Conservation (phyloP, 1,284 basidiomycete species). For the Microbotryomycetes sp. region DNA sequence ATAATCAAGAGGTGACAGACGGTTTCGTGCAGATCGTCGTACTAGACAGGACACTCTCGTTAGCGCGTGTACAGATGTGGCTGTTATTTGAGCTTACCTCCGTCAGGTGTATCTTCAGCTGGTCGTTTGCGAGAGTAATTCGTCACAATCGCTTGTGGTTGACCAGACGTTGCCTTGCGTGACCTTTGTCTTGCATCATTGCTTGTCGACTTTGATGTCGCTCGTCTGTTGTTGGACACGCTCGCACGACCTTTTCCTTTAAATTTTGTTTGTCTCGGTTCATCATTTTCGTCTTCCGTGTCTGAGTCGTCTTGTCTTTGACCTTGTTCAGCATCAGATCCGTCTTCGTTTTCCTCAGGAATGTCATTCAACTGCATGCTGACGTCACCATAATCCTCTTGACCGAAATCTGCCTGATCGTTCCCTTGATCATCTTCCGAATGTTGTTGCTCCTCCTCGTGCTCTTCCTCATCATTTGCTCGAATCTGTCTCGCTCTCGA, state of each 20-base stretch:
- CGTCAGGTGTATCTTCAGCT: constrained; percentile 30
- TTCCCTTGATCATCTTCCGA: constrained; percentile 43
- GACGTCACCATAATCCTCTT: constrained; percentile 18
- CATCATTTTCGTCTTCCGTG: constrained; percentile 43
- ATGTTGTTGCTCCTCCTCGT: constrained; percentile 41
- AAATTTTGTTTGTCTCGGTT: constrained; percentile 40
- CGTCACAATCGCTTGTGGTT: constrained; percentile 31
- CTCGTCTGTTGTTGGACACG: constrained; percentile 5
- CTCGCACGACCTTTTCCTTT: constrained; percentile 19
- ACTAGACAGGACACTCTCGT: constrained; percentile 38
- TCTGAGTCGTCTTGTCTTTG: constrained; percentile 20
- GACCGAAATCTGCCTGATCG: constrained; percentile 8
- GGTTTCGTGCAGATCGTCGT: constrained; percentile 65
- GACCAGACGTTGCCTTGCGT: not conserved
- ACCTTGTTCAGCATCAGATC: constrained; percentile 13
- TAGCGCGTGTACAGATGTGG: no score
- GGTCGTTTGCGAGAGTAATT: constrained; percentile 35
- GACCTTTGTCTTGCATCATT: not conserved
- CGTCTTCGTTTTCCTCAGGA: constrained; percentile 12
- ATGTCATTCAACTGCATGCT: not conserved
- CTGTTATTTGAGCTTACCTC: constrained; percentile 24
- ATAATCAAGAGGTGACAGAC: constrained; percentile 73
- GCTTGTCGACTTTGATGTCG: constrained; percentile 4
- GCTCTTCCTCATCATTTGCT: constrained; percentile 19
- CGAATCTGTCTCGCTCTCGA: constrained; percentile 2